These are phyloP conservation scores for Tuber indicum DNA, from an alignment of 495 filamentous ascomycete genomes.

Conservation along the genomic window DNA sequence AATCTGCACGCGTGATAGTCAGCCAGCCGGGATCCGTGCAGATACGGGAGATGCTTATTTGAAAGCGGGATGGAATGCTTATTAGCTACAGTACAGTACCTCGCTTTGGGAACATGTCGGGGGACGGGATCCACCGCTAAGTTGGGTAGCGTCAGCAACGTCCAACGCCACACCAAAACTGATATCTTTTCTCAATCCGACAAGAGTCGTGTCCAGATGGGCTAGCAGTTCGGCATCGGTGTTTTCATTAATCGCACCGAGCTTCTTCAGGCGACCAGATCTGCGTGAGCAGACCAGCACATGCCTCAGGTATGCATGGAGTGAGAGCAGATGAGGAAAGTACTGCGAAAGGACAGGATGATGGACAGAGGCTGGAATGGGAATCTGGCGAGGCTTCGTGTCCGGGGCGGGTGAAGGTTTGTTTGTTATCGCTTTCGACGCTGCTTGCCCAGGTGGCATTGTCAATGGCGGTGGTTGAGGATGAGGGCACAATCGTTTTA, in stretches of 20 bases:
- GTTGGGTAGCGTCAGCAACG: slow-evolving; percentile 43
- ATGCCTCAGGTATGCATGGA: slow-evolving; percentile 64
- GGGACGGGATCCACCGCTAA: slow-evolving; percentile 21
- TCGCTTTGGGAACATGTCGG: slow-evolving; percentile 21
- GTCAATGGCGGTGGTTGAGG: neutral
- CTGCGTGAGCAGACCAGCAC: slow-evolving; percentile 52
- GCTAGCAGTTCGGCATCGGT: slow-evolving; percentile 22
- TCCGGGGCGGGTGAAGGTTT: slow-evolving; percentile 6
- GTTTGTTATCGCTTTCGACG: slow-evolving; percentile 2
- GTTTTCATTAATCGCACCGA: slow-evolving; percentile 34
- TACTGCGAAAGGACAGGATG: slow-evolving; percentile 69
- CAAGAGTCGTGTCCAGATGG: slow-evolving; percentile 35
- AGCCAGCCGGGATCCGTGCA: neutral
- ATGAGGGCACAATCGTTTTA: neutral
- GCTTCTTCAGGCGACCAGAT: slow-evolving; percentile 47
- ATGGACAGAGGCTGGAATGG: slow-evolving; percentile 38
- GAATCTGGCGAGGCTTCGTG: slow-evolving; percentile 7
- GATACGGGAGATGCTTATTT: neutral
- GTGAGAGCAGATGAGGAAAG: slow-evolving; percentile 60
- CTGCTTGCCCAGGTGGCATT: slow-evolving; percentile 15
- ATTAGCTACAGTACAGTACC: slow-evolving; percentile 30
- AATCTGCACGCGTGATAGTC: slow-evolving; percentile 51
- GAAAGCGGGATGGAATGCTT: neutral
- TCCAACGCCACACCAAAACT: slow-evolving; percentile 47
- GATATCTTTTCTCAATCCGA: slow-evolving; percentile 38